A percentile compares a stretch with the other conserved stretches of the same genome.
Conservation (phyloP, 768 basidiomycete species). For the Lactarius sp. region DNA sequence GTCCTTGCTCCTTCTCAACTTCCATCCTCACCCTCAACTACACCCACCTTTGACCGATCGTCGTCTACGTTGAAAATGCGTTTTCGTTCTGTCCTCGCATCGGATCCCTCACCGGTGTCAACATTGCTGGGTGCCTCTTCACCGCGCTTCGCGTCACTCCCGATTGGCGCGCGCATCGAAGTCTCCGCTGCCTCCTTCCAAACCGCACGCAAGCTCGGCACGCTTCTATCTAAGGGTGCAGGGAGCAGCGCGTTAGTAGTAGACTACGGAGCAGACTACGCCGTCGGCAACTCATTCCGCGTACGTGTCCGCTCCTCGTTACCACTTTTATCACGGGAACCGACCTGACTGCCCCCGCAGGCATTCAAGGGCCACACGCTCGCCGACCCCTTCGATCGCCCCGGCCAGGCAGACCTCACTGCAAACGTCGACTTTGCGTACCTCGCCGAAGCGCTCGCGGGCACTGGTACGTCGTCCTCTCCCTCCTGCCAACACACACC, state of each 20-base stretch:
- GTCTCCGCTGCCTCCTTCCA: conserved; percentile 69
- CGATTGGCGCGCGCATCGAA: conserved; percentile 71
- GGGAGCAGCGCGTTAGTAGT: conserved; percentile 63
- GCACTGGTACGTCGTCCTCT: conserved; percentile 46
- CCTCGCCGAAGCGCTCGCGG: conserved; percentile 68
- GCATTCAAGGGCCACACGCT: conserved; percentile 87
- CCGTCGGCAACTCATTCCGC: conserved; percentile 70
- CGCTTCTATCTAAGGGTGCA: conserved; percentile 36
- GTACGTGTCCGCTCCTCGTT: conserved; percentile 42
- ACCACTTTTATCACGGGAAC: background rate
- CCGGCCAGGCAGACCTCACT: conserved; percentile 88
- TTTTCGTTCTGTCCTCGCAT: conserved; percentile 64
- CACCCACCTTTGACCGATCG: conserved; percentile 6
- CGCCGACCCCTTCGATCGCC: conserved; percentile 76
- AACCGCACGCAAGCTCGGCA: conserved; percentile 62
- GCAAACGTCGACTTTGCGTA: conserved; percentile 96
- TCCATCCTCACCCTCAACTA: conserved; percentile 7
- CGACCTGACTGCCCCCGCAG: conserved; percentile 37
- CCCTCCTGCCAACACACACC: background rate
- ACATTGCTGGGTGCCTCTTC: conserved; percentile 60
- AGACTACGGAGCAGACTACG: conserved; percentile 80
- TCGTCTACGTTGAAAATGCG: conserved; percentile 27
- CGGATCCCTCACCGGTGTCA: conserved; percentile 48
- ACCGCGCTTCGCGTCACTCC: conserved; percentile 61
- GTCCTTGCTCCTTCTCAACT: conserved; percentile 21